Evolutionary conservation across 164 flowering plant genomes (phyloP).

Genomic region (Piper betle): DNA sequence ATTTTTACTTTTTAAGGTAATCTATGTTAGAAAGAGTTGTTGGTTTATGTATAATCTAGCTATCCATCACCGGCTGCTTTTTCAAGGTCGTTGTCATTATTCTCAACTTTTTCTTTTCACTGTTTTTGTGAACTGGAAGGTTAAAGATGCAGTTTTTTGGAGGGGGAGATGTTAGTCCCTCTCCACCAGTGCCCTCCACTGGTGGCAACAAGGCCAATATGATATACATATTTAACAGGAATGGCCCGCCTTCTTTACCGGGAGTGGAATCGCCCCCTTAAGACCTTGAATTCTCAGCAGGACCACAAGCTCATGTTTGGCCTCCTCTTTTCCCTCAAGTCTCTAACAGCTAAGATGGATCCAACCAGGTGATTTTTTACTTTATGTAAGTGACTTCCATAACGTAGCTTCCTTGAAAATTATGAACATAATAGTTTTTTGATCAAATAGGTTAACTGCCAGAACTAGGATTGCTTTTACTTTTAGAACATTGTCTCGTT

Average conservation of each 20-base stretch:
- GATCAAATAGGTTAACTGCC: background rate
- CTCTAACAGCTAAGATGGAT: slow-evolving; percentile 93
- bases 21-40: no score
- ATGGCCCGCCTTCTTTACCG: slow-evolving; percentile 73
- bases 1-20: no score
- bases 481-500: background rate
- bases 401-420: background rate
- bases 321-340: slow-evolving; percentile 85
- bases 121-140: no score
- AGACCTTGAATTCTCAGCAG: slow-evolving; percentile 63
- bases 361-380: slow-evolving; percentile 44
- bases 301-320: slow-evolving; percentile 98
- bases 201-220: slow-evolving; percentile 66
- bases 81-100: no score
- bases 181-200: slow-evolving; percentile 32
- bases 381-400: background rate
- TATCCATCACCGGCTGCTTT: no score
- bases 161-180: slow-evolving; percentile 75
- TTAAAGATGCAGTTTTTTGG: slow-evolving; percentile 81
- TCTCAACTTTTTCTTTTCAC: no score
- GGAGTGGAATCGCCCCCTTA: slow-evolving; percentile 89
- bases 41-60: no score
- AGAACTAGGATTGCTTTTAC: background rate
- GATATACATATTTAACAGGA: slow-evolving; percentile 85
- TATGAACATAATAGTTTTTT: no score